A percentile compares a stretch with the other conserved stretches of the same genome.
Conservation (phyloP, 2,329 filamentous ascomycete species). For the Diaporthe australafricana region DNA sequence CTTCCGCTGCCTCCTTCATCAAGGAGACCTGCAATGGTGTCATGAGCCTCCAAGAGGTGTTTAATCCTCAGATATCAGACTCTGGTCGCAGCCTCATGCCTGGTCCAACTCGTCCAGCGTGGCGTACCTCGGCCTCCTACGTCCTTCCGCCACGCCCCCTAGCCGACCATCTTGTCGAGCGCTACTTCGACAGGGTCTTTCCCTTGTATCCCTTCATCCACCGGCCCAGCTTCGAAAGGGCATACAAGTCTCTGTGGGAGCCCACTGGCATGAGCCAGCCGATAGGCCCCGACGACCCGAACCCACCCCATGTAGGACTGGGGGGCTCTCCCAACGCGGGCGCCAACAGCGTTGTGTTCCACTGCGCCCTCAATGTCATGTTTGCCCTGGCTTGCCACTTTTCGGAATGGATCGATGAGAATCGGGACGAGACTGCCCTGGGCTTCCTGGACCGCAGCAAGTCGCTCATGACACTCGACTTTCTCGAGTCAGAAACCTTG, state of each 20-base stretch:
- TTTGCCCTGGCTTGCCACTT: constrained; percentile 56
- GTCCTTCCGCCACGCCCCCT: not conserved
- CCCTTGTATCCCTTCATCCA: not conserved
- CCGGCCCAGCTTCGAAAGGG: not conserved
- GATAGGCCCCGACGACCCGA: not conserved
- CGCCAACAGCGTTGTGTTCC: not conserved
- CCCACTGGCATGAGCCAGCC: not conserved
- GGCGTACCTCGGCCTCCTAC: not conserved
- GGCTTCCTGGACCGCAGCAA: constrained; percentile 51
- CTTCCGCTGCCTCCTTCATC: constrained; percentile 53
- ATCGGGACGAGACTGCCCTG: constrained; percentile 45
- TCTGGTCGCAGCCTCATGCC: not conserved
- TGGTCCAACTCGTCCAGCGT: not conserved
- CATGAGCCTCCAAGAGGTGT: constrained; percentile 53
- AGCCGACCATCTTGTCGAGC: not conserved
- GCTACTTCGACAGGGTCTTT: not conserved
- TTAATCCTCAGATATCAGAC: constrained; percentile 42
- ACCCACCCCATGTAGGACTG: not conserved
- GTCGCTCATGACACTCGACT: constrained; percentile 50
- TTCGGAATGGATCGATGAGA: constrained; percentile 45
- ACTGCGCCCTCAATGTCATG: constrained; percentile 53
- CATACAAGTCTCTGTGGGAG: not conserved
- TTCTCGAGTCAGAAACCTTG: constrained; percentile 51
- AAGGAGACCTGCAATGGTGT: constrained; percentile 48
- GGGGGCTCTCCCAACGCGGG: not conserved